Base-by-base conservation (phyloP, 2,329 filamentous ascomycete genomes). In the Ascosphaera aggregata region DNA sequence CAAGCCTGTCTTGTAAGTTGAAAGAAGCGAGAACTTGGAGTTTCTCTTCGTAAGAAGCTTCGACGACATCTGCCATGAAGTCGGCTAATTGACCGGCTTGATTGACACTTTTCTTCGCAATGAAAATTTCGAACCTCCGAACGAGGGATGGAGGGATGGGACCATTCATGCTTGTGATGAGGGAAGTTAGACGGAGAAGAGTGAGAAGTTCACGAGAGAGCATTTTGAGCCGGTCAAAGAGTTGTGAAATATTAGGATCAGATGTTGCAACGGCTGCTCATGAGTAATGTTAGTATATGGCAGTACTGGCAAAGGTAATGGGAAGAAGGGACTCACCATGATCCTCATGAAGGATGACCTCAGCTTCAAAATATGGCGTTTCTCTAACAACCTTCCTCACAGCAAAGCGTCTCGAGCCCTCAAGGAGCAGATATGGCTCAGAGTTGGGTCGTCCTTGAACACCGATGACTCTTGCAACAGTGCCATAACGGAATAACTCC, bases 21-120 rank as follows among this genome's bases (percentile, higher is more conserved):
- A 91, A 59, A 1, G 84, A 74, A n/a, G 81, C 72, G 27, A 98
- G 64, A 13, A 98, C 71, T 41, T 80, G 73, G 40, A 98, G 66
- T 56, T 92, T 94, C 53, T 98, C 89, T 54, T 93, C 82, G 45
- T 91, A 79, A 8, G 73, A 78, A 38, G 79, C 76, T 45, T 93
- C 82, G 2, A 92, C 71, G 18, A 95, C 70, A 52, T 93, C 92
- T 31, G 82, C 77, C 82, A 98, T 94, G 54, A 95, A 95, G 54
- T 98, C 89, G 4, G 89, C 86, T 8, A 98, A 66, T 7, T 73
- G 63, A 2, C 86, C 86, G 1, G 85, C 85, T 47, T 95, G 84
- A 34, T 71, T 65, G 38, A 89, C 55, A 42, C 82, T 75, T 53
- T 89, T 91, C 54, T 77, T 74, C 22, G 74, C 68, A 45, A 98